Conservation (phyloP, 192 early-diverging fungal species). For the Pilaira anomala region DNA sequence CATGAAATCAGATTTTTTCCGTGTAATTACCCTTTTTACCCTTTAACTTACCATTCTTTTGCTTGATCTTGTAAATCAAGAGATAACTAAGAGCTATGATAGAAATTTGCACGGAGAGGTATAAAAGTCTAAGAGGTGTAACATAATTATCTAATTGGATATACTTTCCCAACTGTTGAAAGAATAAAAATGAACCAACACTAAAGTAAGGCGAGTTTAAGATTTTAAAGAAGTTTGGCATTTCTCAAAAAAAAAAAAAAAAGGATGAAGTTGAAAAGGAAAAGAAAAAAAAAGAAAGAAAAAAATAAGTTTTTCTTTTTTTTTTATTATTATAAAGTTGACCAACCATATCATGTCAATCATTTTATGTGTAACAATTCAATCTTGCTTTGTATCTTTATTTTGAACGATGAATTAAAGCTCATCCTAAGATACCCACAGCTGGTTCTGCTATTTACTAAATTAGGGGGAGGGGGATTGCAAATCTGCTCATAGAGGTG, state of each 20-base stretch:
- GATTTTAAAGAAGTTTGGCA: slow-evolving; percentile 8
- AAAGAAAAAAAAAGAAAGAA: neutral
- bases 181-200: slow-evolving; percentile 49
- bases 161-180: slow-evolving; percentile 61
- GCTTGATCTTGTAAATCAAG: slow-evolving; percentile 44
- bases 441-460: no score
- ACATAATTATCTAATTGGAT: slow-evolving; percentile 64
- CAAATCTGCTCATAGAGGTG: no score
- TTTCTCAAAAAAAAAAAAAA: neutral
- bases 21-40: neutral
- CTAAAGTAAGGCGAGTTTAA: slow-evolving; percentile 38
- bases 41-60: slow-evolving; percentile 63
- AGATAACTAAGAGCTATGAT: slow-evolving; percentile 43
- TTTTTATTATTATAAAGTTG: neutral
- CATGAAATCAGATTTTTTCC: neutral
- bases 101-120: slow-evolving; percentile 55
- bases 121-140: slow-evolving; percentile 53
- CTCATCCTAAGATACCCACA: no score
- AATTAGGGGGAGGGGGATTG: no score
- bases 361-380: no score
- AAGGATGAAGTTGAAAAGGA: neutral
- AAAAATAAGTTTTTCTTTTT: neutral
- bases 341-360: no score
- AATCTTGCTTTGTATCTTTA: no score
- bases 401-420: no score